These are phyloP conservation scores for Exophiala aquamarina DNA, from an alignment of 2,329 filamentous ascomycete genomes.

Conservation along the genomic window DNA sequence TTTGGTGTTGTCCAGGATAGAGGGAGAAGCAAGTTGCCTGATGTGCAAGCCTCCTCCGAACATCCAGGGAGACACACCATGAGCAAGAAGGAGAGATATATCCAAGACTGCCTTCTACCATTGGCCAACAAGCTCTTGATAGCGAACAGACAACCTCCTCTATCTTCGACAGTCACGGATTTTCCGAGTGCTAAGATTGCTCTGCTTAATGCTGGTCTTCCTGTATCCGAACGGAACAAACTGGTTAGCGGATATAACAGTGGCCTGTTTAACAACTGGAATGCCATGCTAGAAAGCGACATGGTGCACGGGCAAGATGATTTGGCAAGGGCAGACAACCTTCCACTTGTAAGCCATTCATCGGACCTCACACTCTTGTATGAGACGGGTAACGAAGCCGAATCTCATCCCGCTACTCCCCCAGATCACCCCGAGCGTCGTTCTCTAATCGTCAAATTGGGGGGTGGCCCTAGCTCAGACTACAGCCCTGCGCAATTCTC, in stretches of 20 bases:
- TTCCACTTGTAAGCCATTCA: no score
- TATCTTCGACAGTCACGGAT: neutral
- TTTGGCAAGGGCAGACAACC: no score
- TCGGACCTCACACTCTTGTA: no score
- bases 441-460: slow-evolving; percentile 9
- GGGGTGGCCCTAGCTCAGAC: neutral
- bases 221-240: neutral
- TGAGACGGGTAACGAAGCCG: no score
- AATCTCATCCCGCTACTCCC: neutral
- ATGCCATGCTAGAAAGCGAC: no score
- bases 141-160: neutral
- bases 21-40: no score
- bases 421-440: neutral
- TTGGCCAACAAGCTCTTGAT: neutral
- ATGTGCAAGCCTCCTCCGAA: no score
- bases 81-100: neutral
- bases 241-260: neutral
- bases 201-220: neutral
- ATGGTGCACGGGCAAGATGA: no score
- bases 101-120: neutral
- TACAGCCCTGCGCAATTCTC: slow-evolving; percentile 16
- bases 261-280: neutral
- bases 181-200: neutral
- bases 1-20: no score
- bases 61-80: neutral